phyloP scores from a whole-genome alignment of 768 basidiomycete species.

The Naganishia randhawae region DNA sequence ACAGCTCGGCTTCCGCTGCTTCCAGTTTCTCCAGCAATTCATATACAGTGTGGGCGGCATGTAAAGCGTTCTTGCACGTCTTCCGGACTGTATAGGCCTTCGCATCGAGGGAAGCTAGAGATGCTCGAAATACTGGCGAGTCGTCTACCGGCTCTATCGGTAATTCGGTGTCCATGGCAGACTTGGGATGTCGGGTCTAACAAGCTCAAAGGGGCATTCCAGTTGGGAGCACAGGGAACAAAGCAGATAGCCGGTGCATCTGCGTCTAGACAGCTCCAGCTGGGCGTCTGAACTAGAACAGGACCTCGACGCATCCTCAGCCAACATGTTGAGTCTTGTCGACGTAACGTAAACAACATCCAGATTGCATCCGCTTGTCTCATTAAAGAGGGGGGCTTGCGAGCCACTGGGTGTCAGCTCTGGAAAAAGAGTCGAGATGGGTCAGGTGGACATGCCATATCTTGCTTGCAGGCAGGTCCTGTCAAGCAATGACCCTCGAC shows the following conservation, averaged over 20 bases:
- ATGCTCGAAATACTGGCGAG: slow-evolving; percentile 27
- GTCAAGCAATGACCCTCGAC: too few species aligned
- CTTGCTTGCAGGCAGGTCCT: too few species aligned
- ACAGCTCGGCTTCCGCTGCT: slow-evolving; percentile 16
- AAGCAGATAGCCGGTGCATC: not conserved
- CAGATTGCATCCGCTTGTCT: too few species aligned
- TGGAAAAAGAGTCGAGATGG: too few species aligned
- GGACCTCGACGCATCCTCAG: not conserved
- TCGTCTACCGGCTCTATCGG: slow-evolving; percentile 19
- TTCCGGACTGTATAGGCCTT: not conserved
- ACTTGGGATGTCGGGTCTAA: not conserved
- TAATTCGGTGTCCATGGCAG: slow-evolving; percentile 2
- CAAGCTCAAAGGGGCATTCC: not conserved
- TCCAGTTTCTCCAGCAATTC: slow-evolving; percentile 19
- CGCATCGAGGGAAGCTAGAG: slow-evolving; percentile 17
- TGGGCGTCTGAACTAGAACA: not conserved
- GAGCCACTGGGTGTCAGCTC: too few species aligned
- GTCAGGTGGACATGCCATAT: too few species aligned
- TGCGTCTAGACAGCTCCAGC: not conserved
- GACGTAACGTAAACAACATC: too few species aligned
- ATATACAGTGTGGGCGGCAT: not conserved
- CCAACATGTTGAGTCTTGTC: too few species aligned
- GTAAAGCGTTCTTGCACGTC: slow-evolving; percentile 15
- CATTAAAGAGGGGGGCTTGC: too few species aligned
- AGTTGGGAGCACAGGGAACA: too few species aligned